phyloP scores from a whole-genome alignment of 2,329 filamentous ascomycete species.

The Triangularia setosa region DNA sequence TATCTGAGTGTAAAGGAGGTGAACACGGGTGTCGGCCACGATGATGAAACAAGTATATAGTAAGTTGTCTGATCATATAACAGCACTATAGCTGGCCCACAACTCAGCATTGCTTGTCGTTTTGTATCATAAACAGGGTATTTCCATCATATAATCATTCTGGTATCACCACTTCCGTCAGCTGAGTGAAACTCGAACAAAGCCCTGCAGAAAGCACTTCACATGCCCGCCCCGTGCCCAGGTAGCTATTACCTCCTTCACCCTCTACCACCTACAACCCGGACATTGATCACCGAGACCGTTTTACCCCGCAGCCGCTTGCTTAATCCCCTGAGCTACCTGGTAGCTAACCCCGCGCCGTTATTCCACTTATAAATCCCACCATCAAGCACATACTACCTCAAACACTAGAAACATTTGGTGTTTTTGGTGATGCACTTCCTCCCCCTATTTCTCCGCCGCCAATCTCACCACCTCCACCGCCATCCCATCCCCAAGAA shows the following conservation, averaged over 20 bases:
- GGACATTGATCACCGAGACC: background rate
- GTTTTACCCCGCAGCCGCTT: background rate
- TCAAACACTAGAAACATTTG: background rate
- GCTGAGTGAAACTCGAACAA: background rate
- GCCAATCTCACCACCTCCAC: background rate
- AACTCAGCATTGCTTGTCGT: background rate
- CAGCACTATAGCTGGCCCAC: background rate
- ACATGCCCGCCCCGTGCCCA: background rate
- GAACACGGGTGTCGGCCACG: background rate
- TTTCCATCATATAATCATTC: background rate
- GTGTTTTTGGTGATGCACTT: background rate
- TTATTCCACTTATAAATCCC: background rate
- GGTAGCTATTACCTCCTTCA: background rate
- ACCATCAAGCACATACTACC: background rate
- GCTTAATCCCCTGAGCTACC: background rate
- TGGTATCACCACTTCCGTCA: background rate
- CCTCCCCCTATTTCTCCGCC: background rate
- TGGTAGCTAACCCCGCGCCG: background rate
- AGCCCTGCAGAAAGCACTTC: constrained; percentile 3
- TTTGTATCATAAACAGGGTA: background rate
- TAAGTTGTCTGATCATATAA: background rate
- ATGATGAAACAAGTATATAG: background rate
- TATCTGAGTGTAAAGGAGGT: background rate
- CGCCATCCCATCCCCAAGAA: background rate
- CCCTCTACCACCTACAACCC: background rate